Evolutionary conservation across 2,329 filamentous ascomycete genomes (phyloP), one percentile per base, ranked within the genome.

Genomic region (Xylaria sp.): DNA sequence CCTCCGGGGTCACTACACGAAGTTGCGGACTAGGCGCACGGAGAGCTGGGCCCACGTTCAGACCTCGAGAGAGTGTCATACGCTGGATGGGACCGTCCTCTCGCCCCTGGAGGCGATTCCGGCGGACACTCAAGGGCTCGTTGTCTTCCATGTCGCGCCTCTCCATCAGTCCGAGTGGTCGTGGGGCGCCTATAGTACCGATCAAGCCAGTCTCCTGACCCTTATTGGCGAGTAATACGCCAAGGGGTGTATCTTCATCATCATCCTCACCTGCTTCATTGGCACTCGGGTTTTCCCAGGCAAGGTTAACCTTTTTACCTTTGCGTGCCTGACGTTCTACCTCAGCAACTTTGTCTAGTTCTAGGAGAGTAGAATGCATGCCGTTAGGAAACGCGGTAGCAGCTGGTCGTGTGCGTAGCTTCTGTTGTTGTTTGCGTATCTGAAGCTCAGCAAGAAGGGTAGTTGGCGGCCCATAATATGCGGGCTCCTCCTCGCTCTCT

Each of bases 381-480:
- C 92, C 94, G 57, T 90, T 88, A 19, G 90, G 89, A 69, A 82
- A 82, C 2, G 78, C 77, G 46, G 83, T 86, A 33, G 85, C 82
- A 21, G 89, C 83, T 14, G 90, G 90, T 21, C 88, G 86, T 31
- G 89, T 95, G 37, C 95, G 88, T 65, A 89, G 83, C 76, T 92
- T 94, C 71, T 96, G 89, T 70, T 97, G 91, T 63, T 92, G 89
- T 75, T 99, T 98, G 53, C 95, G 90, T 67, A 96, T 80, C 74
- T 97, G 92, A 7, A 99, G 82, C 75, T 99, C 95, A 0, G 95
- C 95, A 23, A 99, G 85, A 0, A 99, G 83, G 0, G 95, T 99
- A 0, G 93, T 96, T 0, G 95, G 95, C 3, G 89, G 85, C 0
- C 91, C 92, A 56, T 88, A 83, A 66, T 87, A 89, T 1, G 81